These are phyloP conservation scores for Coniella vitis DNA, from an alignment of 2,329 filamentous ascomycete genomes.

Conservation along the genomic window DNA sequence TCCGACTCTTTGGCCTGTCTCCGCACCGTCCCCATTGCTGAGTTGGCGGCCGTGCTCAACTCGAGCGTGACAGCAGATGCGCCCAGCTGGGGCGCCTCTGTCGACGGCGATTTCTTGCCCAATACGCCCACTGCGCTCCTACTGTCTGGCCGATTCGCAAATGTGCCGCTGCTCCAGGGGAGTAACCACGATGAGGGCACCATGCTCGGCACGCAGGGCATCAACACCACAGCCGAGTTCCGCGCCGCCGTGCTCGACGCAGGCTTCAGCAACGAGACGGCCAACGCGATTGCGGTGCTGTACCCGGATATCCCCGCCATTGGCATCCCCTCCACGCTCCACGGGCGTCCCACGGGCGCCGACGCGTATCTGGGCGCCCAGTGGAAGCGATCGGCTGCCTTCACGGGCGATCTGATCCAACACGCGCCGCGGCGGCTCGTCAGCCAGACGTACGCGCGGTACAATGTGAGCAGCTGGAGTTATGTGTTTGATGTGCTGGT, in stretches of 20 bases:
- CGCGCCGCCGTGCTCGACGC: neutral
- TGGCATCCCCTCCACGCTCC: slow-evolving; percentile 8
- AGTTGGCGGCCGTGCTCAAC: slow-evolving; percentile 10
- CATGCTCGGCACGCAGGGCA: neutral
- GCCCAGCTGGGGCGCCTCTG: neutral
- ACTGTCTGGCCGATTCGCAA: slow-evolving; percentile 1
- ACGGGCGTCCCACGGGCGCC: slow-evolving; percentile 3
- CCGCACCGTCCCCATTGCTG: slow-evolving; percentile 5
- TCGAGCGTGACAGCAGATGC: neutral
- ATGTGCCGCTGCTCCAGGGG: slow-evolving; percentile 7
- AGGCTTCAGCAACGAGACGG: slow-evolving; percentile 9
- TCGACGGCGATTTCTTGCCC: slow-evolving; percentile 14
- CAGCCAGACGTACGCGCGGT: slow-evolving; percentile 39
- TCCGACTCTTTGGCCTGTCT: slow-evolving; percentile 13
- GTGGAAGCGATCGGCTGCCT: slow-evolving; percentile 9
- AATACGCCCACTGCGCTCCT: slow-evolving; percentile 5
- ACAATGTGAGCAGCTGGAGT: slow-evolving; percentile 20
- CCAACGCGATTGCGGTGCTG: neutral
- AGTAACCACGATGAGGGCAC: slow-evolving; percentile 9
- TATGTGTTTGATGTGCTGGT: slow-evolving; percentile 39
- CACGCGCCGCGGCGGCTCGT: slow-evolving; percentile 42
- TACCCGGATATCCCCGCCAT: slow-evolving; percentile 11
- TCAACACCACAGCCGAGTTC: neutral
- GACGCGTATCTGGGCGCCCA: neutral
- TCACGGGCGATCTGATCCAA: slow-evolving; percentile 1